These are phyloP conservation scores for Rhypophila decipiens DNA, from an alignment of 495 filamentous ascomycete species.

Conservation along the genomic window DNA sequence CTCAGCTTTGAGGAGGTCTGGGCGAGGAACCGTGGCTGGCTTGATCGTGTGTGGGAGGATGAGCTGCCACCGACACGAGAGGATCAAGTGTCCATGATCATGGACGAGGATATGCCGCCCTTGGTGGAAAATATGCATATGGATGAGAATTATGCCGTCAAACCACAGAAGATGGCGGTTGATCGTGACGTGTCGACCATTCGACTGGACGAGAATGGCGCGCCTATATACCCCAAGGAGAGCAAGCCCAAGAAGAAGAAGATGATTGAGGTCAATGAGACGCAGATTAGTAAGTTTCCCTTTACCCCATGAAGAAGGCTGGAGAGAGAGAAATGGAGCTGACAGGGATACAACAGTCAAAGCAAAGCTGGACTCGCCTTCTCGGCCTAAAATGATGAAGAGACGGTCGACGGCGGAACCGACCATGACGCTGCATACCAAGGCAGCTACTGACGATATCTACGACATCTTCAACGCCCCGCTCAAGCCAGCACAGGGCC, in stretches of 20 bases:
- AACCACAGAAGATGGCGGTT: conserved; percentile 36
- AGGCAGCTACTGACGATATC: conserved; percentile 92
- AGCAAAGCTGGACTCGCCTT: conserved; percentile 85
- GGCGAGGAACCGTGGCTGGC: conserved; percentile 73
- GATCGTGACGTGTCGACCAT: conserved; percentile 39
- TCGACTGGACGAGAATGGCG: conserved; percentile 48
- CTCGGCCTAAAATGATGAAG: conserved; percentile 69
- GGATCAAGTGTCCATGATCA: not conserved
- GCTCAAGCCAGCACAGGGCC: conserved; percentile 44
- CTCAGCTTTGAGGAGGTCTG: conserved; percentile 86
- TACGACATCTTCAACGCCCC: conserved; percentile 96
- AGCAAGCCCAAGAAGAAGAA: conserved; percentile 57
- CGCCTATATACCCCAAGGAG: conserved; percentile 23
- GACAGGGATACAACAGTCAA: conserved; percentile 54
- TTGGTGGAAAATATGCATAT: conserved; percentile 17
- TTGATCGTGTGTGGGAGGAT: conserved; percentile 62
- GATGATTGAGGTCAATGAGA: conserved; percentile 70
- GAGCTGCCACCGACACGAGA: conserved; percentile 21
- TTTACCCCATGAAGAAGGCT: not conserved
- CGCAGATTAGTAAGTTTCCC: conserved; percentile 66
- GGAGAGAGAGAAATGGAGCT: not conserved
- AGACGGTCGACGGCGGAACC: conserved; percentile 61
- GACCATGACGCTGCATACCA: conserved; percentile 96
- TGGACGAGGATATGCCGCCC: conserved; percentile 9
- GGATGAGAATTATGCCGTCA: conserved; percentile 16